Base-by-base conservation (phyloP, 2,329 filamentous ascomycete genomes). In the Teratosphaeria viscida region DNA sequence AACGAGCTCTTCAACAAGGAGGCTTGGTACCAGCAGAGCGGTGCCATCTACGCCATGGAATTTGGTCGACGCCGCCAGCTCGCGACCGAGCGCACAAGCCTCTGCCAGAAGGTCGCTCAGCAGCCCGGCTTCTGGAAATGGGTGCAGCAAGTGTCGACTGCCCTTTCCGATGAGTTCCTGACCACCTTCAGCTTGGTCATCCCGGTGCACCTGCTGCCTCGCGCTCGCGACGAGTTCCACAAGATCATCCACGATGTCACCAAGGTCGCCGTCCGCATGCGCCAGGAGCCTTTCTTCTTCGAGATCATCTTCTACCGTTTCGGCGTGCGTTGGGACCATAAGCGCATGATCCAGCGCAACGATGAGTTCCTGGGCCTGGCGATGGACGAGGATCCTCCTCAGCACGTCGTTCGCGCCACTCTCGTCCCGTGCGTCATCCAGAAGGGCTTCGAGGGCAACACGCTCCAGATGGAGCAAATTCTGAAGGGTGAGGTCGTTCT, bases 341-440 rank as follows among this genome's bases (percentile, higher is more conserved):
- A 58, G 37, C 14, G 27, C 11, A 64, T 64, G 62, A 61, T 63
- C 14, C 60, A 64, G 32, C 62, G 59, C 37, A 64, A 64, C 56
- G 35, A 54, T 4, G 63, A 63, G 62, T 55, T 63, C 29, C 23
- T 14, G 14, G 60, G 60, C 27, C 39, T 47, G 55, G 52, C 26
- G 5, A 54, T 57, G 49, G 37, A 52, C 16, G 37, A 60, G 14
- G 26, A 59, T 4, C 58, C 58, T 35, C 34, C 60, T 16, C 27
- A n/a, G 8, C 60, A 54, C 12, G 60, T 57, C 26, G 54, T 62
- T 12, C 60, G 58, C 49, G 14, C n/a, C 56, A 59, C 58, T 26
- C 57, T 58, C 35, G 47, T 39, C 26, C 62, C 62, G 52, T 16
- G 23, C 12, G 52, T 63, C 32, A 23, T 32, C 16, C 19, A 54